phyloP scores from a whole-genome alignment of 371 early-diverging fungal species.

The Catenaria anguillulae region DNA sequence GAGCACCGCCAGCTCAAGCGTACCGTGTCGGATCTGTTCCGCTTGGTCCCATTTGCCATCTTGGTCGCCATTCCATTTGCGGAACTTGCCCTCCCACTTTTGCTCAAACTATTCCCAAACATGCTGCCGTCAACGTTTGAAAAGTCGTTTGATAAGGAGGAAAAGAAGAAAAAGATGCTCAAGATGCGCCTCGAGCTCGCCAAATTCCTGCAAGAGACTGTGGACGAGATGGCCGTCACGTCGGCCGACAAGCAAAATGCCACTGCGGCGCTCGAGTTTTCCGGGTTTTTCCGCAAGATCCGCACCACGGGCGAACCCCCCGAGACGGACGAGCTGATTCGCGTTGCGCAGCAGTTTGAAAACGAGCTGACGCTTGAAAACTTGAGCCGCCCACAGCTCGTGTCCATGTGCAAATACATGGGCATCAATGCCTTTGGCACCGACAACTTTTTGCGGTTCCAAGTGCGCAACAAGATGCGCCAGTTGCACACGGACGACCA shows the following conservation, averaged over 20 bases:
- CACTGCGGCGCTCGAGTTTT: conserved; percentile 59
- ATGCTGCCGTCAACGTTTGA: conserved; percentile 94
- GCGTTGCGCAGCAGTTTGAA: conserved; percentile 70
- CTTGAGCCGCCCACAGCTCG: conserved; percentile 81
- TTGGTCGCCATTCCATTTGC: conserved; percentile 88
- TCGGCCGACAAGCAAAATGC: conserved; percentile 13
- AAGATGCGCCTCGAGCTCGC: conserved; percentile 89
- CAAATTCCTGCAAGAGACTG: conserved; percentile 84
- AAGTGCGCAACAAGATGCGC: conserved; percentile 68
- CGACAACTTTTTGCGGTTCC: conserved; percentile 79
- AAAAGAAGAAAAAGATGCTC: conserved; percentile 71
- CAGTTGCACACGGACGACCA: conserved; percentile 77
- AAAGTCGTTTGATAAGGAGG: conserved; percentile 55
- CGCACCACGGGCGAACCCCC: conserved; percentile 73
- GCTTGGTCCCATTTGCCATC: conserved; percentile 82
- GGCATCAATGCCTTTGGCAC: conserved; percentile 88
- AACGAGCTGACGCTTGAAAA: conserved; percentile 87
- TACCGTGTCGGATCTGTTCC: conserved; percentile 71
- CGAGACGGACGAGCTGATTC: conserved; percentile 63
- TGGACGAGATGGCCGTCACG: conserved; percentile 61
- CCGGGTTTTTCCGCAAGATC: conserved; percentile 67
- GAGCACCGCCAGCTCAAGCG: conserved; percentile 75
- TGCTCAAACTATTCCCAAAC: conserved; percentile 86
- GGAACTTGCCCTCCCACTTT: conserved; percentile 80
- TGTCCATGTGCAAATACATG: conserved; percentile 87